These are phyloP conservation scores for Leccinum incarnatum DNA, from an alignment of 768 basidiomycete species.

Conservation along the genomic window DNA sequence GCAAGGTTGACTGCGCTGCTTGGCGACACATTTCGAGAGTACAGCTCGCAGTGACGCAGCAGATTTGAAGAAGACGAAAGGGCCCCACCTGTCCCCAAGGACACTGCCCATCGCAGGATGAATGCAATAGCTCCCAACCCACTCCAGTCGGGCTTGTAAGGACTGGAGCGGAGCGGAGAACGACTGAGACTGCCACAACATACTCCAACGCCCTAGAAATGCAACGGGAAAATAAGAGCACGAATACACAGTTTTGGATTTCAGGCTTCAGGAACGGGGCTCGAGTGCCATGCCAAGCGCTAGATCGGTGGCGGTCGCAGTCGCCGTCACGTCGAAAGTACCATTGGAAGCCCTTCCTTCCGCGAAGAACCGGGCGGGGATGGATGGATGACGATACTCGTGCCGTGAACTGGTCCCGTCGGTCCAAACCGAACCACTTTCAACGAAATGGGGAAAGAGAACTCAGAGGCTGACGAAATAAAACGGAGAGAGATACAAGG, in stretches of 20 bases:
- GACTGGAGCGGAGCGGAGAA: not conserved
- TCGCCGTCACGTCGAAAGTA: constrained; percentile 15
- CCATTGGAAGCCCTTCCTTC: constrained; percentile 22
- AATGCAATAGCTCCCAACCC: not conserved
- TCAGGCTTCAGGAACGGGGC: not conserved
- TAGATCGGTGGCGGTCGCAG: not conserved
- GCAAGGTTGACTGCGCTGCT: not conserved
- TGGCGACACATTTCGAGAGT: not conserved
- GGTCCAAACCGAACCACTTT: constrained; percentile 12
- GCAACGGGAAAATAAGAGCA: not conserved
- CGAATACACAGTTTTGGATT: not conserved
- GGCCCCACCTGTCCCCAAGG: not conserved
- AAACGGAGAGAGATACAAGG: not conserved
- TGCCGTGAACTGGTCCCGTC: constrained; percentile 3
- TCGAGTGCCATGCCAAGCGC: not conserved
- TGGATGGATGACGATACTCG: not conserved
- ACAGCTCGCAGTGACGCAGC: not conserved
- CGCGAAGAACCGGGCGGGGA: not conserved
- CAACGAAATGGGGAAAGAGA: not conserved
- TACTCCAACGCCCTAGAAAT: not conserved
- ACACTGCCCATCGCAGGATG: not conserved
- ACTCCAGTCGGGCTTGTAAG: not conserved
- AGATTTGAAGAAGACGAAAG: not conserved
- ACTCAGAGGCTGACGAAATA: not conserved
- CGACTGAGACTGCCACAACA: not conserved